Conservation (phyloP, 108 stramenopile species). For the Pseudonitzschia delicatissima region DNA sequence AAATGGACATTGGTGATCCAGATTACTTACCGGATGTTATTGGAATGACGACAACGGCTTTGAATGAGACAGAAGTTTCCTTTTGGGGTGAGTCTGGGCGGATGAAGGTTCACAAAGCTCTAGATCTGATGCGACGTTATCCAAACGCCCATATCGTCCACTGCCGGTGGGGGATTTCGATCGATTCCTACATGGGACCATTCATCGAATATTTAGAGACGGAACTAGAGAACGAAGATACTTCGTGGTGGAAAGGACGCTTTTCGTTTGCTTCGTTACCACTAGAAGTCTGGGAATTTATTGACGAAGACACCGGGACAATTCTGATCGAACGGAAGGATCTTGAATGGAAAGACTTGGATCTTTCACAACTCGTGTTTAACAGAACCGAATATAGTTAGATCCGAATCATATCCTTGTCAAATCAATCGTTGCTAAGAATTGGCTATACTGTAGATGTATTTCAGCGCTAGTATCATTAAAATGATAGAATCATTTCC, state of each 20-base stretch:
- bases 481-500: too few species aligned
- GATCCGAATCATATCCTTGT: too few species aligned
- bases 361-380: slow-evolving; percentile 12
- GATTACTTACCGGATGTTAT: slow-evolving; percentile 36
- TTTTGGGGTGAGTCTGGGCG: slow-evolving; percentile 43
- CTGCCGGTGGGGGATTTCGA: slow-evolving; percentile 28
- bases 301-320: slow-evolving; percentile 26
- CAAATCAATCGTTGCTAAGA: too few species aligned
- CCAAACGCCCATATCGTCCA: slow-evolving; percentile 28
- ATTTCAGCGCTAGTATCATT: too few species aligned
- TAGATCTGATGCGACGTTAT: slow-evolving; percentile 34
- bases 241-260: slow-evolving; percentile 5
- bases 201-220: slow-evolving; percentile 17
- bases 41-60: background rate
- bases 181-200: slow-evolving; percentile 15
- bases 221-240: slow-evolving; percentile 2
- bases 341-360: slow-evolving; percentile 27
- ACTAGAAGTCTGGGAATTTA: slow-evolving; percentile 29
- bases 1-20: slow-evolving; percentile 36
- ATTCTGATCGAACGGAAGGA: slow-evolving; percentile 13
- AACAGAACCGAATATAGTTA: too few species aligned
- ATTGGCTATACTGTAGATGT: too few species aligned
- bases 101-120: slow-evolving; percentile 33
- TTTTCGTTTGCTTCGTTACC: slow-evolving; percentile 33
- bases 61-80: background rate